These are phyloP conservation scores for Solanum piurae DNA, from an alignment of 257 asterid species.

Conservation along the genomic window DNA sequence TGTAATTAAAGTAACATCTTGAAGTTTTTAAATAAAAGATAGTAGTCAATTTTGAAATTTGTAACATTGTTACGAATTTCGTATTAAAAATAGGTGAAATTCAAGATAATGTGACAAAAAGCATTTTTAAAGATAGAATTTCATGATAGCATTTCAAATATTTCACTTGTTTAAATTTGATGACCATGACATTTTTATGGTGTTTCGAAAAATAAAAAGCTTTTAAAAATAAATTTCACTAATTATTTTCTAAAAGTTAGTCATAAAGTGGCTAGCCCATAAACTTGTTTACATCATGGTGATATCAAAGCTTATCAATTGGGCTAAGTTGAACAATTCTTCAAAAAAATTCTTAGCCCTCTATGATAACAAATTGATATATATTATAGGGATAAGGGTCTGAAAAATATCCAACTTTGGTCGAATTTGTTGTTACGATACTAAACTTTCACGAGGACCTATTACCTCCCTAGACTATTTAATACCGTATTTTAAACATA, in stretches of 20 bases:
- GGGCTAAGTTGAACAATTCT: neutral
- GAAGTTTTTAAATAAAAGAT: neutral
- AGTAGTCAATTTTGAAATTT: neutral
- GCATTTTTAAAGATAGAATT: neutral
- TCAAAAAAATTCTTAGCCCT: neutral
- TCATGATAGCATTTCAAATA: neutral
- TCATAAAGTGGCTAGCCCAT: neutral
- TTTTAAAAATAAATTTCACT: neutral
- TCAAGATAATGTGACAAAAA: neutral
- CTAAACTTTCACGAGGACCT: too few species aligned
- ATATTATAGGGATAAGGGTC: too few species aligned
- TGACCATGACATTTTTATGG: neutral
- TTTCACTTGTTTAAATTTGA: neutral
- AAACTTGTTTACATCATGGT: neutral
- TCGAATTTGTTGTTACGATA: too few species aligned
- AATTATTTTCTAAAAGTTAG: neutral
- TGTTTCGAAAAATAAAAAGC: neutral
- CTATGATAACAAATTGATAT: too few species aligned
- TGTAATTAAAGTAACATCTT: neutral
- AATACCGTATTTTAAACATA: too few species aligned
- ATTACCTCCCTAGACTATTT: too few species aligned
- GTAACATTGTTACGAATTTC: neutral
- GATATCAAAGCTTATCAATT: neutral
- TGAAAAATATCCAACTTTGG: too few species aligned
- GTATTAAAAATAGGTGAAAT: neutral